A percentile compares a stretch with the other conserved stretches of the same genome.
These are phyloP conservation scores for Emmonsia crescens DNA, from an alignment of 2,329 filamentous ascomycete genomes.

Conservation along the genomic window DNA sequence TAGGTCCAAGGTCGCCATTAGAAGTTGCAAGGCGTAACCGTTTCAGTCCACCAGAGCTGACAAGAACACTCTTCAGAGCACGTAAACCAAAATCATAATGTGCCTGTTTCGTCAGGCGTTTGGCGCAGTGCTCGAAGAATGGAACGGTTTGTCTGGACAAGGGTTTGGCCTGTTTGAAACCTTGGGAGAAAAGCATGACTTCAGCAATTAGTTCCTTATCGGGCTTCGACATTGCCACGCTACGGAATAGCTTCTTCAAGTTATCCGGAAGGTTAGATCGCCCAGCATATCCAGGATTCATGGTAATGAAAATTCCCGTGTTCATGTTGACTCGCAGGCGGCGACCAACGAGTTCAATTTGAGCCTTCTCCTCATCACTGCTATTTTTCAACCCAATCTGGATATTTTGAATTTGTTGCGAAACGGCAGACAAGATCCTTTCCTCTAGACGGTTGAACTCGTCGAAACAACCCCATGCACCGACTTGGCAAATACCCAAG, in stretches of 20 bases:
- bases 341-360: slow-evolving; percentile 90
- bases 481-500: slow-evolving; percentile 96
- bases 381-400: slow-evolving; percentile 87
- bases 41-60: slow-evolving; percentile 94
- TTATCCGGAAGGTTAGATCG: slow-evolving; percentile 98
- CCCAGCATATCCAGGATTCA: slow-evolving; percentile 98
- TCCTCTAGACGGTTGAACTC: slow-evolving; percentile 99
- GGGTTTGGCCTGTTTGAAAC: slow-evolving; percentile 91
- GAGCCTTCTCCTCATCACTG: slow-evolving; percentile 66
- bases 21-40: slow-evolving; percentile 59
- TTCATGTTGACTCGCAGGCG: slow-evolving; percentile 82
- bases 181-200: slow-evolving; percentile 99
- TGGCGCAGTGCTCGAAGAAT: slow-evolving; percentile 88
- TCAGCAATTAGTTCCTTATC: slow-evolving; percentile 99
- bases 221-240: slow-evolving; percentile 98
- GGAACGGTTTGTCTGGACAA: slow-evolving; percentile 93
- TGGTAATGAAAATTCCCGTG: slow-evolving; percentile 98
- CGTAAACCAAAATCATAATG: slow-evolving; percentile 98
- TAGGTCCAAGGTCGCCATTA: slow-evolving; percentile 48
- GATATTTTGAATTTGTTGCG: slow-evolving; percentile 98
- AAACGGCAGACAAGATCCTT: slow-evolving; percentile 92
- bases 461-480: slow-evolving; percentile 99
- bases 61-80: slow-evolving; percentile 94
- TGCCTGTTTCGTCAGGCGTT: slow-evolving; percentile 79
- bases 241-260: slow-evolving; percentile 98